Percentiles rank a stretch among this genome's conserved stretches.
phyloP scores from a whole-genome alignment of 805 yeast genomes.

The Myxozyma neotropica region DNA sequence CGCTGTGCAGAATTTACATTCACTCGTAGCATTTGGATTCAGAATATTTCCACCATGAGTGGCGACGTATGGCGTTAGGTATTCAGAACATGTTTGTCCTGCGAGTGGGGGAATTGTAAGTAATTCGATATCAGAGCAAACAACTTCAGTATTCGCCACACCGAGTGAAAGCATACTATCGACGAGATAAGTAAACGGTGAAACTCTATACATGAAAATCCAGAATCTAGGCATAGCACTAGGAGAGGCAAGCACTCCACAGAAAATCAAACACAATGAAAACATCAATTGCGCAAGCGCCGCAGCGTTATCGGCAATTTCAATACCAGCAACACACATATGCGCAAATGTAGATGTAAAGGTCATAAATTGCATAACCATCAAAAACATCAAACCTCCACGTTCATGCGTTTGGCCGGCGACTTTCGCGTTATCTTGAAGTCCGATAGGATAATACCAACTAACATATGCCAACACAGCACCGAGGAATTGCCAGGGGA shows the following conservation, averaged over 20 bases:
- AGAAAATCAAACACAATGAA: slow-evolving; percentile 62
- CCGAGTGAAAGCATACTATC: slow-evolving; percentile 55
- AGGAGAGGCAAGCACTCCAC: slow-evolving; percentile 67
- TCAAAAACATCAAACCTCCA: slow-evolving; percentile 48
- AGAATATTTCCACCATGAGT: slow-evolving; percentile 57
- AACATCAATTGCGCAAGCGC: slow-evolving; percentile 46
- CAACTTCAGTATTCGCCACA: slow-evolving; percentile 56
- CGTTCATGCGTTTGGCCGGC: slow-evolving; percentile 51
- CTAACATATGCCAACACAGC: slow-evolving; percentile 62
- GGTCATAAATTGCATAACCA: slow-evolving; percentile 29
- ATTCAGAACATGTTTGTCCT: slow-evolving; percentile 61
- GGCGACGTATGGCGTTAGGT: slow-evolving; percentile 49
- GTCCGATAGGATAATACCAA: slow-evolving; percentile 61
- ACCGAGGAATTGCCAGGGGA: slow-evolving; percentile 61
- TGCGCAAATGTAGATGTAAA: slow-evolving; percentile 63
- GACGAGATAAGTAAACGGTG: slow-evolving; percentile 71
- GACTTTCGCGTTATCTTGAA: slow-evolving; percentile 55
- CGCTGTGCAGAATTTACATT: slow-evolving; percentile 51
- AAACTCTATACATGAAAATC: slow-evolving; percentile 79
- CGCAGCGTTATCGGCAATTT: slow-evolving; percentile 36
- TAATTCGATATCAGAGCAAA: slow-evolving; percentile 54
- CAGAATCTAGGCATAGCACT: slow-evolving; percentile 74
- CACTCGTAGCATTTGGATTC: slow-evolving; percentile 51
- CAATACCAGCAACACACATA: slow-evolving; percentile 43
- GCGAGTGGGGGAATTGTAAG: slow-evolving; percentile 63